These are phyloP conservation scores for Malus domestica DNA, from an alignment of 306 rosid genomes.

Conservation along the genomic window DNA sequence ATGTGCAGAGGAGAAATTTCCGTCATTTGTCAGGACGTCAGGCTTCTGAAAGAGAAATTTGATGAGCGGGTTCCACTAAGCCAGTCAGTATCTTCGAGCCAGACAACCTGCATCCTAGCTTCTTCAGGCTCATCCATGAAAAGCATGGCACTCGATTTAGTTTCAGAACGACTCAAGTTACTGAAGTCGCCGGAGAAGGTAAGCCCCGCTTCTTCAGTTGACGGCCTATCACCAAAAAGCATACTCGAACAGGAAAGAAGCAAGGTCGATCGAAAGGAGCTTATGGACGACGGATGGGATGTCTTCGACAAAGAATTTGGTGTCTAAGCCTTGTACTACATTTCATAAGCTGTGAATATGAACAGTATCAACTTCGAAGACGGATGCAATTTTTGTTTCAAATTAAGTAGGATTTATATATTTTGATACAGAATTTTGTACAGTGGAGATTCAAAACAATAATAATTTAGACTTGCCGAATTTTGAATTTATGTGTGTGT, in stretches of 20 bases:
- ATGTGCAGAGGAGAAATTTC: conserved; percentile 78
- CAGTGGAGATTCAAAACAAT: background rate
- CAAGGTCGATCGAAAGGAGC: conserved; percentile 30
- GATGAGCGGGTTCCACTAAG: conserved; percentile 79
- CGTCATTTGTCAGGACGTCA: conserved; percentile 70
- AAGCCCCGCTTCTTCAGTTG: conserved; percentile 23
- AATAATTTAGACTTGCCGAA: background rate
- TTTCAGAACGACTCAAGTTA: conserved; percentile 30
- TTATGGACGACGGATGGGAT: conserved; percentile 73
- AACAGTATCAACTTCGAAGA: conserved; percentile 7
- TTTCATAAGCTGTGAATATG: conserved; percentile 9
- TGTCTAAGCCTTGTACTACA: background rate
- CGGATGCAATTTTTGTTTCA: background rate
- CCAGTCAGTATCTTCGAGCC: conserved; percentile 73
- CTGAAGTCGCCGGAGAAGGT: conserved; percentile 13
- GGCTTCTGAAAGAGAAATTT: conserved; percentile 71
- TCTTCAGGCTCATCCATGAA: conserved; percentile 40
- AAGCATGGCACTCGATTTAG: conserved; percentile 13
- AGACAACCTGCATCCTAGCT: conserved; percentile 76
- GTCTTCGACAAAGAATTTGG: conserved; percentile 32
- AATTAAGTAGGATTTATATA: background rate
- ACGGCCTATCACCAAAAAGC: conserved; percentile 4
- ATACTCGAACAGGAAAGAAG: background rate
- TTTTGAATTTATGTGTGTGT: background rate
- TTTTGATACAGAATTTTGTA: background rate